These are phyloP conservation scores for Auricularia sp. DNA, from an alignment of 768 basidiomycete species.

Conservation along the genomic window DNA sequence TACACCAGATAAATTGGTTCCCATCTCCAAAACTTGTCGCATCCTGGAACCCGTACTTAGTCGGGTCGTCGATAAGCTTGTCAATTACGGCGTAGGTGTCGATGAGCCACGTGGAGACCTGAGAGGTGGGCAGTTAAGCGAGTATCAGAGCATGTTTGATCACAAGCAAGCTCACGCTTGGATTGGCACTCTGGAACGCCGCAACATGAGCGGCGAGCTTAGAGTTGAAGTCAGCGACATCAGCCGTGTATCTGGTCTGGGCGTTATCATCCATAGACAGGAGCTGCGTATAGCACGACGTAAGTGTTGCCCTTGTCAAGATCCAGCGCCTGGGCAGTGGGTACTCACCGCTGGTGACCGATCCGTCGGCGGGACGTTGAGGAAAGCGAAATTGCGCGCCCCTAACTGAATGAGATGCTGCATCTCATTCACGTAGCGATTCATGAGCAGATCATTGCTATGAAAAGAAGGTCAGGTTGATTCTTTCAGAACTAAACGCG, in stretches of 20 bases:
- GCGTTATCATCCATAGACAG: constrained; percentile 28
- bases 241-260: constrained; percentile 23
- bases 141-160: background rate
- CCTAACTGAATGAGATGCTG: background rate
- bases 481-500: background rate
- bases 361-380: constrained; percentile 49
- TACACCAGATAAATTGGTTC: background rate
- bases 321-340: constrained; percentile 11
- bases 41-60: background rate
- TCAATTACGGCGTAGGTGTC: background rate
- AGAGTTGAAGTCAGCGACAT: constrained; percentile 43
- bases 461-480: background rate
- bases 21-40: background rate
- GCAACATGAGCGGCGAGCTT: constrained; percentile 33
- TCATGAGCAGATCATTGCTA: background rate
- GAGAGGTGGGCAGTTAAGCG: background rate
- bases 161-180: constrained; percentile 29
- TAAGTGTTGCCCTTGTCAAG: constrained; percentile 12
- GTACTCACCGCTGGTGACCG: constrained; percentile 26
- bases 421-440: background rate
- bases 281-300: constrained; percentile 36
- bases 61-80: background rate
- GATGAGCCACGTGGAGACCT: background rate
- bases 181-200: constrained; percentile 33
- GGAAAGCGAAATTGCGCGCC: constrained; percentile 42